phyloP scores from a whole-genome alignment of 495 filamentous ascomycete species.

The Daldinia bambusicola region DNA sequence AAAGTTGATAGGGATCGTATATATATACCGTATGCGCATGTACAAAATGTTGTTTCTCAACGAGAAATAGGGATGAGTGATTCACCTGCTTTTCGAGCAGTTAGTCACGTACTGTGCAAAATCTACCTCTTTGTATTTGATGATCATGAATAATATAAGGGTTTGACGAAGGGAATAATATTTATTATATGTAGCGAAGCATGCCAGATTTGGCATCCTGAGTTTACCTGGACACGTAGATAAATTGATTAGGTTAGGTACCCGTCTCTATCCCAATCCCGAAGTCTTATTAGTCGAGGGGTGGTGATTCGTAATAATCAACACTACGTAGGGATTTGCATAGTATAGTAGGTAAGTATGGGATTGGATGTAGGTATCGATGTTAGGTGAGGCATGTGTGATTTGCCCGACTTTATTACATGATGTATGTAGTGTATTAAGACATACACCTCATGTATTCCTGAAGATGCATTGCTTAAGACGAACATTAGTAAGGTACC shows the following conservation, averaged over 20 bases:
- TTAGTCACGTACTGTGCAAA: neutral
- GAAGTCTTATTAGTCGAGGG: neutral
- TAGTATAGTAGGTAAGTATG: too few relatives aligned
- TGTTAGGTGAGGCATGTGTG: conserved; percentile 4
- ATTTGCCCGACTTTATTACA: too few relatives aligned
- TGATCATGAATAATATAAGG: neutral
- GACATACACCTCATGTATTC: too few relatives aligned
- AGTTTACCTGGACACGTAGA: neutral
- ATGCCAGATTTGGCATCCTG: neutral
- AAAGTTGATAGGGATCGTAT: neutral
- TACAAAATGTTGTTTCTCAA: neutral
- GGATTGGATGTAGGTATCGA: neutral
- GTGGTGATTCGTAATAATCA: conserved; percentile 1
- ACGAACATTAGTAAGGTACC: conserved; percentile 18
- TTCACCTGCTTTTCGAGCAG: neutral
- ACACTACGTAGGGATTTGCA: too few relatives aligned
- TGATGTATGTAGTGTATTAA: too few relatives aligned
- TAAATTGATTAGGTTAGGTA: conserved; percentile 8
- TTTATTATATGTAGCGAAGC: neutral
- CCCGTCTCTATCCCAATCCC: neutral
- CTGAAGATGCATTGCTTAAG: conserved; percentile 17
- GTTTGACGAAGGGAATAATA: neutral
- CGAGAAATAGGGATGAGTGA: neutral
- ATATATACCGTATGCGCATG: neutral
- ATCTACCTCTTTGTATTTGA: too few relatives aligned